phyloP scores from a whole-genome alignment of 441 rosid species.

The Jatropha multifida region DNA sequence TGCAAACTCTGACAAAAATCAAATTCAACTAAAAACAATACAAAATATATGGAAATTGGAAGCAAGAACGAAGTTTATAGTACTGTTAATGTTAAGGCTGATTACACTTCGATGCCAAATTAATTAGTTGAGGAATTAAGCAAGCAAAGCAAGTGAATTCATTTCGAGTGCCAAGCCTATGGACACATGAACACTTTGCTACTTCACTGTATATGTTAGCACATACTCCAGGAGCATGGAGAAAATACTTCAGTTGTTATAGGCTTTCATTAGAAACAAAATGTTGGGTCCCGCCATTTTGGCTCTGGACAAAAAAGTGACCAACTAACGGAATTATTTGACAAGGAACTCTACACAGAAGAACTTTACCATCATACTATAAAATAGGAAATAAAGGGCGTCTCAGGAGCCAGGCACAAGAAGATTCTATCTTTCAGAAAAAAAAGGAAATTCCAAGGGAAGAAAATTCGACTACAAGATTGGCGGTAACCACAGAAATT shows the following conservation, averaged over 20 bases:
- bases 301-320: background rate
- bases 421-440: background rate
- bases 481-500: background rate
- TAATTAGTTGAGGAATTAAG: background rate
- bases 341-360: background rate
- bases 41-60: background rate
- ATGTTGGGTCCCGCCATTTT: background rate
- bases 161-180: background rate
- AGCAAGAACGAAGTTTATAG: background rate
- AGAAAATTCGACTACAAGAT: background rate
- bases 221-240: background rate
- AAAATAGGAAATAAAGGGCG: background rate
- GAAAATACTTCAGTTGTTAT: background rate
- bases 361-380: background rate
- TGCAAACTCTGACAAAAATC: background rate
- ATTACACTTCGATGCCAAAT: background rate
- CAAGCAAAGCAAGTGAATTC: background rate
- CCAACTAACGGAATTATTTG: background rate
- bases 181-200: background rate
- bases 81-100: background rate
- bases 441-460: too few species aligned
- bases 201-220: background rate
- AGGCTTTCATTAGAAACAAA: slow-evolving; percentile 4
- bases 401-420: background rate
- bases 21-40: background rate